These are phyloP conservation scores for Hygrocybe coccinea DNA, from an alignment of 768 basidiomycete species.

Conservation along the genomic window DNA sequence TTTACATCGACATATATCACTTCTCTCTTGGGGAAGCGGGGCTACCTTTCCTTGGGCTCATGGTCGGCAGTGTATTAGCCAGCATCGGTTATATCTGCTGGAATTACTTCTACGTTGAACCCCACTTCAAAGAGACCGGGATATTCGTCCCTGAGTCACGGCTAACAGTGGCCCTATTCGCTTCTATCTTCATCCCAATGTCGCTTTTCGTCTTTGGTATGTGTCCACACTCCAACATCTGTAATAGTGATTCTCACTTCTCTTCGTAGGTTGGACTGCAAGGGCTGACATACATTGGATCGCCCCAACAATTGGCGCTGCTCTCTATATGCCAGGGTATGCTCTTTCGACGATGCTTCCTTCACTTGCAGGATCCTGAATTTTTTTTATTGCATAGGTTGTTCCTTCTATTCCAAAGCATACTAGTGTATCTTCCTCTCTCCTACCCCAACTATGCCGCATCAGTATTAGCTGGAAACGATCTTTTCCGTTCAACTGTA, in stretches of 20 bases:
- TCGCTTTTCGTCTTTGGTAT: conserved; percentile 34
- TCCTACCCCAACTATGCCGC: conserved; percentile 31
- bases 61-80: conserved; percentile 16
- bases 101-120: conserved; percentile 22
- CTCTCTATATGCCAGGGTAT: conserved; percentile 27
- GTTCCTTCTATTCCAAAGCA: conserved; percentile 28
- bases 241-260: no score
- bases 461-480: conserved; percentile 32
- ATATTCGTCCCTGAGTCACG: conserved; percentile 26
- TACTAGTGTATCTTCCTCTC: conserved; percentile 27
- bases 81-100: conserved; percentile 19
- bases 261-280: conserved; percentile 15
- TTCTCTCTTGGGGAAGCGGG: conserved; percentile 29
- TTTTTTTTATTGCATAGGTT: conserved; percentile 5
- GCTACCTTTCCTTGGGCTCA: conserved; percentile 28
- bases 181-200: conserved; percentile 28
- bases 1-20: conserved; percentile 30
- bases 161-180: conserved; percentile 31
- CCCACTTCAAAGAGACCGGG: conserved; percentile 12
- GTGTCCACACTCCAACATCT: background rate
- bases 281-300: conserved; percentile 31
- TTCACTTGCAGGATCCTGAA: background rate
- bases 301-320: conserved; percentile 30
- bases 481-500: conserved; percentile 28
- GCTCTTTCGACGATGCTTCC: background rate